Evolutionary conservation across 164 flowering plant species (phyloP).

Genomic region (Litsea cubeba): DNA sequence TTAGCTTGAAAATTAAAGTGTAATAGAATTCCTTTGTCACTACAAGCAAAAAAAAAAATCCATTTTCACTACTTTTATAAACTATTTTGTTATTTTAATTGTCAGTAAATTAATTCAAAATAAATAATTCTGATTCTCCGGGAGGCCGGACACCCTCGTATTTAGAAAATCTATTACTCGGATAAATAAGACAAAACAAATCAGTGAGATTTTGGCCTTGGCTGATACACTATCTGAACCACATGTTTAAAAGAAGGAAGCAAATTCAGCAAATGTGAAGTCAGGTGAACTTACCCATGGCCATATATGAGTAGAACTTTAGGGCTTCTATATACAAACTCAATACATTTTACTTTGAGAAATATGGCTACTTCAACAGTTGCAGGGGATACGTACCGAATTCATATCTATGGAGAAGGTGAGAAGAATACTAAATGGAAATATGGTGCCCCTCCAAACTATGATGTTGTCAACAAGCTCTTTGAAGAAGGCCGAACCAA

Average conservation of each 20-base stretch:
- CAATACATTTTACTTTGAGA: not conserved
- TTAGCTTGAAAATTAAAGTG: no score
- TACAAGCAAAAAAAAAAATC: no score
- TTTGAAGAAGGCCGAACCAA: constrained; percentile 76
- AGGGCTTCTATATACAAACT: not conserved
- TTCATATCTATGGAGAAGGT: constrained; percentile 42
- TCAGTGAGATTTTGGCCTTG: not conserved
- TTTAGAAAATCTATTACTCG: no score
- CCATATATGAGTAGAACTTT: not conserved
- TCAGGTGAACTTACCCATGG: not conserved
- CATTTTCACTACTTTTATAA: no score
- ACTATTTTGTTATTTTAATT: no score
- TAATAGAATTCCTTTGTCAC: no score
- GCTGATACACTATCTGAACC: not conserved
- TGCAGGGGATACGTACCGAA: constrained; percentile 52
- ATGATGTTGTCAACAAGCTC: constrained; percentile 53
- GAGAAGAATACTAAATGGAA: constrained; percentile 55
- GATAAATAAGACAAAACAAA: no score
- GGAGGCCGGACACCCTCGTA: no score
- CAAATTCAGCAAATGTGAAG: not conserved
- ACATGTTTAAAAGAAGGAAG: no score
- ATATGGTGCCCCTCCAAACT: constrained; percentile 66
- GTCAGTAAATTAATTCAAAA: no score
- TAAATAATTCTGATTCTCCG: no score
- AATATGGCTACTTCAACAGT: not conserved